Base-by-base conservation (phyloP, 1,284 basidiomycete species). In the Tylopilus orsonianus region DNA sequence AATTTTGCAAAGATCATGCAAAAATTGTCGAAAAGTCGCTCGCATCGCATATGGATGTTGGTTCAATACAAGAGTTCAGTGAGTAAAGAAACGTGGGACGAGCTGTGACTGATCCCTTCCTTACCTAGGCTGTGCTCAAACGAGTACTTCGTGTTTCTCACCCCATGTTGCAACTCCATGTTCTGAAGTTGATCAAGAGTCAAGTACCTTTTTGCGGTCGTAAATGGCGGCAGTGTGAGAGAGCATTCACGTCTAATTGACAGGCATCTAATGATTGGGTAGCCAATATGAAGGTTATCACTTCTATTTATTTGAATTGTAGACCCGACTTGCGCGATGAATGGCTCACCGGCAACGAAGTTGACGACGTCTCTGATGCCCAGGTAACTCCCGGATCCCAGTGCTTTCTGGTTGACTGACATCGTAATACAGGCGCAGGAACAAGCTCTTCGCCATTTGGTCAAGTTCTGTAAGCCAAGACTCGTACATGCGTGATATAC, bases 281-380 rank as follows among this genome's bases (percentile, higher is more conserved):
- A 96, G 93, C 90, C 20, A 99, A 99, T 67, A 99, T 99, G 97
- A 97, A 98, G 71, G 91, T 98, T 52, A 99, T 99, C 64, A 99
- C 97, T 4, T 87, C 93, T 24, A 98, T 99, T 56, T 99, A 99
- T 68, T 77, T 99, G 51, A 97, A 97, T 63, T 98, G 95, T 66
- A 79, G 96, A 45, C 96, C 97, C 9, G 94, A 97, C 62, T 77
- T 99, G 44, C 81, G 96, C 32, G 97, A 99, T 68, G 97, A 99
- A 65, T 99, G 97, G 97, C 76, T 99, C 32, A 90, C 93, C 12
- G 93, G 93, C 2, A 86, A 85, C 16, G 97, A 99, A 64, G 85
- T 93, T 6, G 96, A 99, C 60, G 90, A 92, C 54, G 90, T 91
- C 47, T 78, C 87, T 24, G 96, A 87, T 63, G 87, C 89, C 41